Conservation (phyloP, 2,329 filamentous ascomycete species). For the Neurospora crassa region DNA sequence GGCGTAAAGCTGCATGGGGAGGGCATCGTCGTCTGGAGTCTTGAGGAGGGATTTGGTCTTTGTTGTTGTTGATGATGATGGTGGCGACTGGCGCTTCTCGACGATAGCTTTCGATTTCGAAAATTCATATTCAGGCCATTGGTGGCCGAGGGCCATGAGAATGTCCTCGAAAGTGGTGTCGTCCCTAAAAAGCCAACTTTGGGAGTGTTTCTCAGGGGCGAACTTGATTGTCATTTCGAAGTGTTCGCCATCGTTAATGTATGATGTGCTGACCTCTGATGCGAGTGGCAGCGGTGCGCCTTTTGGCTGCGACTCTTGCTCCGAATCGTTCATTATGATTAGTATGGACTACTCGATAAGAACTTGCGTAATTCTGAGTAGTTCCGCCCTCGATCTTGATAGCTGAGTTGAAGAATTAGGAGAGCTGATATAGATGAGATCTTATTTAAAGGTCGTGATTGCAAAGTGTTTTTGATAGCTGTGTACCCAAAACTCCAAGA, state of each 20-base stretch:
- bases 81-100: slow-evolving; percentile 6
- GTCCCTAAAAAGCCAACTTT: slow-evolving; percentile 8
- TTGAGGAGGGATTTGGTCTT: slow-evolving; percentile 19
- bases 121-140: slow-evolving; percentile 14
- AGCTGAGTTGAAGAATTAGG: neutral
- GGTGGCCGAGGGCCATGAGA: slow-evolving; percentile 1
- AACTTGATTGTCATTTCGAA: slow-evolving; percentile 15
- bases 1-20: slow-evolving; percentile 17
- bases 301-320: neutral
- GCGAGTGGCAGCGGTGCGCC: neutral
- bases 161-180: slow-evolving; percentile 4
- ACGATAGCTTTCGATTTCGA: slow-evolving; percentile 19
- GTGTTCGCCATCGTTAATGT: slow-evolving; percentile 2
- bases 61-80: neutral
- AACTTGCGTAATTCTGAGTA: neutral
- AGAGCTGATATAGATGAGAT: neutral
- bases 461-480: neutral
- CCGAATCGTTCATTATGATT: neutral
- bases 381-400: neutral
- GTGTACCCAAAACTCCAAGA: neutral
- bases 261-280: neutral
- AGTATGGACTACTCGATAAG: neutral
- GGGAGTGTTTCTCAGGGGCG: slow-evolving; percentile 12
- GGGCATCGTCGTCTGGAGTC: slow-evolving; percentile 15
- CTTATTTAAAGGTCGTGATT: neutral